Percentiles rank a stretch among this genome's conserved stretches.
Conservation (phyloP, 768 basidiomycete genomes). For the Suillus brevipes region DNA sequence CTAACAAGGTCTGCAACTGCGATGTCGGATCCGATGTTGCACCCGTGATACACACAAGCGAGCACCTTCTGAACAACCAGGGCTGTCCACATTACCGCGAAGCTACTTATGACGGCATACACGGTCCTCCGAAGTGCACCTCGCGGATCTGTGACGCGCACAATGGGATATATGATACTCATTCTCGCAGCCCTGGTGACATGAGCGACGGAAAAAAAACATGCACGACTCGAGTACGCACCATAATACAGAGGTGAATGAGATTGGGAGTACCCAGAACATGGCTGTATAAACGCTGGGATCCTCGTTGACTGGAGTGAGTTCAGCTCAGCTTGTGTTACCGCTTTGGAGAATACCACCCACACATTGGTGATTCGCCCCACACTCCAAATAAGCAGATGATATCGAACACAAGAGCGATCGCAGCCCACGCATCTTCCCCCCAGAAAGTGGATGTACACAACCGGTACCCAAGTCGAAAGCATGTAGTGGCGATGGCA, state of each 20-base stretch:
- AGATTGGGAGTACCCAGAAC: constrained; percentile 22
- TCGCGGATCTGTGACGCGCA: constrained; percentile 21
- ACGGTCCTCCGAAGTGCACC: constrained; percentile 13
- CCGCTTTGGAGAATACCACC: constrained; percentile 6
- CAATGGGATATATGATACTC: constrained; percentile 29
- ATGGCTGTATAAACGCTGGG: neutral
- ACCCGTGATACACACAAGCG: constrained; percentile 10
- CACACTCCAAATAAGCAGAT: constrained; percentile 23
- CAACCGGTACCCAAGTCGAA: constrained; percentile 25
- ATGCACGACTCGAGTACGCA: constrained; percentile 11
- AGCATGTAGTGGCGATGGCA: constrained; percentile 21
- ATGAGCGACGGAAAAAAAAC: neutral
- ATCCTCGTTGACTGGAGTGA: neutral
- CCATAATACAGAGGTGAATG: constrained; percentile 23
- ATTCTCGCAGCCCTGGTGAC: constrained; percentile 25
- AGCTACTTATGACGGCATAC: constrained; percentile 19
- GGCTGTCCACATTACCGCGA: constrained; percentile 17
- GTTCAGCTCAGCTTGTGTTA: neutral
- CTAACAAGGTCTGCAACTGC: constrained; percentile 26
- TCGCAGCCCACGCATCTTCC: constrained; percentile 29
- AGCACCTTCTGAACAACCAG: constrained; percentile 22
- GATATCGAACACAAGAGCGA: constrained; percentile 25
- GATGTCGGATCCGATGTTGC: constrained; percentile 8
- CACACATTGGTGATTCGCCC: constrained; percentile 12
- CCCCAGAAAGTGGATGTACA: constrained; percentile 22